Evolutionary conservation across 2,329 filamentous ascomycete genomes (phyloP).

Genomic region (Pyricularia sp.): DNA sequence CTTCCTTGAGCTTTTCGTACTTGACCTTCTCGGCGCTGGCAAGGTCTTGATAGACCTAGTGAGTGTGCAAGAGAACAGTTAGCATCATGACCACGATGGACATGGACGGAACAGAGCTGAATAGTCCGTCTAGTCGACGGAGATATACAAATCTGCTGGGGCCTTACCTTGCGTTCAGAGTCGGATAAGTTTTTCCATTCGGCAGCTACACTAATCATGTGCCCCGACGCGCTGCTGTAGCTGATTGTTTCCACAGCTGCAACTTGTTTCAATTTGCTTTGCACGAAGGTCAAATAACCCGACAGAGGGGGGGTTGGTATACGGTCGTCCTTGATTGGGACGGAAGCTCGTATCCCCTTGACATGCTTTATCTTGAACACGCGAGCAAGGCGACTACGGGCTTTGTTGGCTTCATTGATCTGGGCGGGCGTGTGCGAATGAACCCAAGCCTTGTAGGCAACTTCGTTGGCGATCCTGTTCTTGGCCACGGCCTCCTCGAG

Average conservation of each 20-base stretch:
- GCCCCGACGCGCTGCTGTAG: too few relatives aligned
- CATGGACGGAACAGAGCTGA: background rate
- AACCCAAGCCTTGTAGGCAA: slow-evolving; percentile 37
- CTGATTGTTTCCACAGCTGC: too few relatives aligned
- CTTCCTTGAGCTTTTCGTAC: slow-evolving; percentile 19
- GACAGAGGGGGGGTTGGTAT: slow-evolving; percentile 28
- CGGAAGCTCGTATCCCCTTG: background rate
- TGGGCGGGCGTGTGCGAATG: slow-evolving; percentile 26
- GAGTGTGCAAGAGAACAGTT: background rate
- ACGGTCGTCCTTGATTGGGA: slow-evolving; percentile 35
- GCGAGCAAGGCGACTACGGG: slow-evolving; percentile 31
- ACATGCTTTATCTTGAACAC: slow-evolving; percentile 18
- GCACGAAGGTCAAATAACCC: slow-evolving; percentile 27
- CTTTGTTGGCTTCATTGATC: slow-evolving; percentile 36
- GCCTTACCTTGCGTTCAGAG: slow-evolving; percentile 29
- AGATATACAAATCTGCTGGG: background rate
- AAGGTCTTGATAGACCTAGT: slow-evolving; percentile 25
- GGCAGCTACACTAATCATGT: slow-evolving; percentile 11
- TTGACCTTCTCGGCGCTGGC: slow-evolving; percentile 18
- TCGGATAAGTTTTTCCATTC: slow-evolving; percentile 35
- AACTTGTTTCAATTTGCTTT: slow-evolving; percentile 12
- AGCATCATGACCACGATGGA: background rate
- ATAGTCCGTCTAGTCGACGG: background rate
- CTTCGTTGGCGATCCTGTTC: slow-evolving; percentile 32
- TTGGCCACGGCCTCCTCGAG: slow-evolving; percentile 22